Conservation (phyloP, 2,329 filamentous ascomycete genomes). For the Penicillium sp. region DNA sequence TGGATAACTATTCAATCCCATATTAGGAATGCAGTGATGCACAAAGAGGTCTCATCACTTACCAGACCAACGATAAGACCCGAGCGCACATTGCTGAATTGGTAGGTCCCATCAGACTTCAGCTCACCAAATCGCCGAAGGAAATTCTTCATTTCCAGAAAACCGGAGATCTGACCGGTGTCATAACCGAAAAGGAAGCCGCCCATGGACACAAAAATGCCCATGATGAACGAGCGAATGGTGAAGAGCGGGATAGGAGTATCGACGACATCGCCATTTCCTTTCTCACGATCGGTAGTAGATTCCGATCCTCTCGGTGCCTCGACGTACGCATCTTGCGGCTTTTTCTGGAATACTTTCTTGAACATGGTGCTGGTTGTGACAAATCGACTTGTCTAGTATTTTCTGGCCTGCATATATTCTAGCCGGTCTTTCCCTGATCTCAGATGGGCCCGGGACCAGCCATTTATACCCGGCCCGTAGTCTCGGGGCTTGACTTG, state of each 20-base stretch:
- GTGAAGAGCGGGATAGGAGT: conserved; percentile 33
- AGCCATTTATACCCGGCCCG: conserved; percentile 11
- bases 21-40: background rate
- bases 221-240: conserved; percentile 34
- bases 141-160: conserved; percentile 45
- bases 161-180: conserved; percentile 46
- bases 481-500: background rate
- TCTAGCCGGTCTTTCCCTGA: background rate
- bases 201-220: conserved; percentile 46
- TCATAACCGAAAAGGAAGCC: conserved; percentile 46
- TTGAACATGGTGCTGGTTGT: conserved; percentile 14
- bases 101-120: conserved; percentile 28
- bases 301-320: conserved; percentile 18
- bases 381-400: background rate
- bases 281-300: conserved; percentile 21
- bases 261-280: conserved; percentile 15
- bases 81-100: conserved; percentile 43
- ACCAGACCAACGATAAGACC: conserved; percentile 45
- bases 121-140: conserved; percentile 37
- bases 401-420: background rate
- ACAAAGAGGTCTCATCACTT: conserved; percentile 7
- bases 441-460: background rate
- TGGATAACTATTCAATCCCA: conserved; percentile 34
- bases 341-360: conserved; percentile 14
- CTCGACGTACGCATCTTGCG: conserved; percentile 13